phyloP scores from a whole-genome alignment of 345 rosid species.

The Brassica juncea region DNA sequence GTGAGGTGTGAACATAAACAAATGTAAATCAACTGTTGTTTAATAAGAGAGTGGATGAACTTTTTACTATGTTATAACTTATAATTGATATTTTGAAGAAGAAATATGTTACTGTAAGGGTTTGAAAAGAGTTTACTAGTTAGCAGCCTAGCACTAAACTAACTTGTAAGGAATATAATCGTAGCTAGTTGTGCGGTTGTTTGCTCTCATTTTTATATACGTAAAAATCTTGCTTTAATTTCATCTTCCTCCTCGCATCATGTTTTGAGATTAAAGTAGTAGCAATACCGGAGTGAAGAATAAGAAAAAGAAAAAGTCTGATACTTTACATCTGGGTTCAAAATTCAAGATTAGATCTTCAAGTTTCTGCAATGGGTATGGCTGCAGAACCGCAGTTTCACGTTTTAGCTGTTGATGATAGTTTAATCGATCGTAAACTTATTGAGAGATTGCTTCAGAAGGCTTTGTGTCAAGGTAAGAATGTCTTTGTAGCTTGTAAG shows the following conservation, averaged over 20 bases:
- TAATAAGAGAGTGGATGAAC: no score
- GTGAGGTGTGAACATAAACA: no score
- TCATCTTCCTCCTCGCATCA: conserved; percentile 1
- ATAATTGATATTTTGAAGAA: no score
- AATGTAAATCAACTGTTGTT: no score
- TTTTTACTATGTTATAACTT: no score
- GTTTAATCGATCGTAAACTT: conserved; percentile 74
- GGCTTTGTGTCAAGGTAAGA: conserved; percentile 83
- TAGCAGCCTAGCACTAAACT: no score
- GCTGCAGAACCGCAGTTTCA: conserved; percentile 71
- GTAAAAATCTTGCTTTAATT: background rate
- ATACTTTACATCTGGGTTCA: conserved; percentile 35
- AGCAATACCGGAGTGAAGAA: background rate
- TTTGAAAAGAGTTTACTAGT: no score
- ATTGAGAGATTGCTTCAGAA: conserved; percentile 87
- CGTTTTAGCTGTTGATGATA: conserved; percentile 95
- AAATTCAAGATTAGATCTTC: conserved; percentile 3
- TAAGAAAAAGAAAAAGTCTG: conserved; percentile 11
- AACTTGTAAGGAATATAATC: no score
- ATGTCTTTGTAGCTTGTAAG: background rate
- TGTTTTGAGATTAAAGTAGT: background rate
- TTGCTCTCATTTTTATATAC: no score
- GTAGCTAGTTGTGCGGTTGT: no score
- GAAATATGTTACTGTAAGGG: no score
- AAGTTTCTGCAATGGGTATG: conserved; percentile 51